These are phyloP conservation scores for Murraya koenigii DNA, from an alignment of 345 rosid species.

Conservation along the genomic window DNA sequence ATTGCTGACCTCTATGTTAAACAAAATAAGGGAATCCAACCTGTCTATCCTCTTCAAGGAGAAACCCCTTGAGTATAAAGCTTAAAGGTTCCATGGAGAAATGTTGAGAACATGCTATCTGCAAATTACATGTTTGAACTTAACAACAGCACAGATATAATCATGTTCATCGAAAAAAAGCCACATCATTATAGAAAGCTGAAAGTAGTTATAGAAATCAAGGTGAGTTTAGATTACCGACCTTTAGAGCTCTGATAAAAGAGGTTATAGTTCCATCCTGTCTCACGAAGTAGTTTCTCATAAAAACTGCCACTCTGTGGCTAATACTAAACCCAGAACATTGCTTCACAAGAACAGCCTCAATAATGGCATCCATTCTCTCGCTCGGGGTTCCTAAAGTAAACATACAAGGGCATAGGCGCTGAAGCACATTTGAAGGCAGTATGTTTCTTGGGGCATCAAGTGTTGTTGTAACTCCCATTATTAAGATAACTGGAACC, in stretches of 20 bases:
- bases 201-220: not conserved
- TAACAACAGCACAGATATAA: constrained; percentile 13
- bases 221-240: constrained; percentile 26
- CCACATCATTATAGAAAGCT: not conserved
- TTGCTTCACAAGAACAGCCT: constrained; percentile 72
- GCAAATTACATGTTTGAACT: constrained; percentile 27
- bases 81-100: constrained; percentile 72
- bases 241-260: constrained; percentile 87
- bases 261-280: constrained; percentile 91
- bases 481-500: constrained; percentile 70
- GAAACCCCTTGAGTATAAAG: constrained; percentile 50
- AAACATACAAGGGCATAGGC: constrained; percentile 63
- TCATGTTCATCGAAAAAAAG: constrained; percentile 5
- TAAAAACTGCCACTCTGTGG: constrained; percentile 65
- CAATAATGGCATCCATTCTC: constrained; percentile 79
- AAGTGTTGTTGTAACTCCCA: constrained; percentile 88
- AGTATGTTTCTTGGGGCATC: constrained; percentile 67
- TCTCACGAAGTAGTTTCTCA: constrained; percentile 73
- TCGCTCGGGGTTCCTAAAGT: constrained; percentile 72
- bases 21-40: constrained; percentile 30
- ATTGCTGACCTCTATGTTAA: not conserved
- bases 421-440: constrained; percentile 58
- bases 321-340: constrained; percentile 71
- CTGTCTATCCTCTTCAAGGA: constrained; percentile 45
- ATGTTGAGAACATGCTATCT: constrained; percentile 91